phyloP scores from a whole-genome alignment of 2,329 filamentous ascomycete species.

The Cyanodermella asteris region DNA sequence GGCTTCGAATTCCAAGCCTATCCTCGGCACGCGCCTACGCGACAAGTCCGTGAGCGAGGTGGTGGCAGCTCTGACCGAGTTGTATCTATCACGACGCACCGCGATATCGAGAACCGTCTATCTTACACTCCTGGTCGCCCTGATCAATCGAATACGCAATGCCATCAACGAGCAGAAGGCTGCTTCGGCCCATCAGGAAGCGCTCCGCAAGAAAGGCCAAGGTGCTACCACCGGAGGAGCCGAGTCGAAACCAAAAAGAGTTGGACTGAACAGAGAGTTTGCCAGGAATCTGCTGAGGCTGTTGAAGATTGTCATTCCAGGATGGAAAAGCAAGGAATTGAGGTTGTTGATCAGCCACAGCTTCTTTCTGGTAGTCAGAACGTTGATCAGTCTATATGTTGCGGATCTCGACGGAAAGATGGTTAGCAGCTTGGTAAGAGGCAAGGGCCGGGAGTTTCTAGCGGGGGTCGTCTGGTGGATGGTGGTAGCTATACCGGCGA shows the following conservation, averaged over 20 bases:
- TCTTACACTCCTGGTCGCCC: conserved; percentile 56
- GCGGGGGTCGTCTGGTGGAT: conserved; percentile 93
- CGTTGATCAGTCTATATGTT: conserved; percentile 83
- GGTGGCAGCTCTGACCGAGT: conserved; percentile 41
- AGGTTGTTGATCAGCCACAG: conserved; percentile 74
- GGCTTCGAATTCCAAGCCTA: conserved; percentile 55
- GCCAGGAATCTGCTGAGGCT: conserved; percentile 56
- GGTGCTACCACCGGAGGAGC: conserved; percentile 12
- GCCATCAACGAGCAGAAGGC: conserved; percentile 86
- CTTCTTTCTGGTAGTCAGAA: conserved; percentile 75
- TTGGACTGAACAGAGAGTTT: conserved; percentile 80
- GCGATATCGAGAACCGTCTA: conserved; percentile 69
- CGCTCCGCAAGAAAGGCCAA: conserved; percentile 22
- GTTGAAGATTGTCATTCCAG: conserved; percentile 70
- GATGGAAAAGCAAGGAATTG: conserved; percentile 74
- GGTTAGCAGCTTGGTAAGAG: conserved; percentile 78
- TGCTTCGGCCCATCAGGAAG: conserved; percentile 46
- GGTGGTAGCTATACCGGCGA: conserved; percentile 84
- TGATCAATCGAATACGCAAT: conserved; percentile 72
- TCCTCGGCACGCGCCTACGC: conserved; percentile 26
- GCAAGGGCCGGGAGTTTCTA: conserved; percentile 75
- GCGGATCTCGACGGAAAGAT: conserved; percentile 87
- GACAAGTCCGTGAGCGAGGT: conserved; percentile 44
- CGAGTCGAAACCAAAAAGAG: conserved; percentile 41
- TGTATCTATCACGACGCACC: conserved; percentile 62